phyloP scores from a whole-genome alignment of 257 asterid genomes.

The Prunella vulgaris region DNA sequence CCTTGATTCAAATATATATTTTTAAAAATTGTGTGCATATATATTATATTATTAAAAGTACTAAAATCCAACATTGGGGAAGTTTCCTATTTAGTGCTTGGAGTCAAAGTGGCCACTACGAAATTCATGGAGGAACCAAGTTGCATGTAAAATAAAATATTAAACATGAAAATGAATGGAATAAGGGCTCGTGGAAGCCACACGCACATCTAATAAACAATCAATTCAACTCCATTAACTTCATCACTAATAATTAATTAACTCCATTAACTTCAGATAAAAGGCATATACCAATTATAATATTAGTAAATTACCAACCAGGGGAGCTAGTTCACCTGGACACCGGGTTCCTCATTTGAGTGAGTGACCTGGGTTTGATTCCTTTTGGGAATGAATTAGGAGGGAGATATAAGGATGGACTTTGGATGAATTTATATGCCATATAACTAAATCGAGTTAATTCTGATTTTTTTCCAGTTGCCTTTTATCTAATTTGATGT shows the following conservation, averaged over 20 bases:
- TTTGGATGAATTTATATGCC: too few species aligned
- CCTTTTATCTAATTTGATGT: not conserved
- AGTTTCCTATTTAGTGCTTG: not conserved
- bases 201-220: conserved; percentile 34
- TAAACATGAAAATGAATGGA: not conserved
- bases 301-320: too few species aligned
- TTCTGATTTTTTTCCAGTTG: not conserved
- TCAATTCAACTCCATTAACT: not conserved
- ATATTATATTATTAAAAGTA: too few species aligned
- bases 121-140: conserved; percentile 17
- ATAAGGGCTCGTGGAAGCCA: conserved; percentile 38
- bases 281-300: not conserved
- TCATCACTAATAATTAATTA: not conserved
- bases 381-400: too few species aligned
- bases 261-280: not conserved
- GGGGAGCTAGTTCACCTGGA: too few species aligned
- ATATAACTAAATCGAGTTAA: not conserved
- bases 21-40: too few species aligned
- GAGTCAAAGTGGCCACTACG: conserved; percentile 20
- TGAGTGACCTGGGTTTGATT: too few species aligned
- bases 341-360: too few species aligned
- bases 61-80: not conserved
- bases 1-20: too few species aligned
- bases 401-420: too few species aligned
- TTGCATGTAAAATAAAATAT: not conserved